Evolutionary conservation across 2,329 filamentous ascomycete genomes (phyloP), one percentile per base, ranked within the genome.

Genomic region (Cladosporium sp.): DNA sequence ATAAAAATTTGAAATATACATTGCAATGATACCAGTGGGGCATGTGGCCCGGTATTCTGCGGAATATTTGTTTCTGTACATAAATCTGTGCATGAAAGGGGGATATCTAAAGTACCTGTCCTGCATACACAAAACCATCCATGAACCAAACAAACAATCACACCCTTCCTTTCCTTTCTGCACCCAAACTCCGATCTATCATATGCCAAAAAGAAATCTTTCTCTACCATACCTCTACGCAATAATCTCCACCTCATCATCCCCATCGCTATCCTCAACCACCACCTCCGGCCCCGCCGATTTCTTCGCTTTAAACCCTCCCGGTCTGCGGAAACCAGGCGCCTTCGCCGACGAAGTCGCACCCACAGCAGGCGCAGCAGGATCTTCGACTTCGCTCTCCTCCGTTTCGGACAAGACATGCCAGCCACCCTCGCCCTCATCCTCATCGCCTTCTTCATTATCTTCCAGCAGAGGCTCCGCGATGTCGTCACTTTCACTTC

Each of bases 191-290:
- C 22, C 22, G 4, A 4, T 9, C 22, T 9, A 27, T 27, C 5
- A 27, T 27, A 27, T 5, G 5, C 22, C 22, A 27, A 27, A 27
- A 27, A 27, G 22, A 27, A 5, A 9, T 9, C 9, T 4, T 9
- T 27, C 22, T 9, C 22, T 9, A 27, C 9, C 22, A 9, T 27
- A 27, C 22, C 22, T 12, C 32, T 34, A 34, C 4, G 32, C 32
- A 30, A 47, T n/a, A 5, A 49, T 24, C 38, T 75, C 71, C 19
- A 27, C 22, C 22, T 67, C 70, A 29, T 75, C 71, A 51, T 79
- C 75, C 68, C 71, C 75, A 43, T 82, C 79, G 57, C 78, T 82
- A 58, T 80, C 77, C 53, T 79, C 73, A 36, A 82, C 76, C 9
- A 80, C 70, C 7, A 55, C 56, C 40, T 62, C 61, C 1, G 54